Percentiles rank a stretch among this genome's conserved stretches.
Conservation (phyloP, 306 rosid species). For the Lithocarpus polystachyus region DNA sequence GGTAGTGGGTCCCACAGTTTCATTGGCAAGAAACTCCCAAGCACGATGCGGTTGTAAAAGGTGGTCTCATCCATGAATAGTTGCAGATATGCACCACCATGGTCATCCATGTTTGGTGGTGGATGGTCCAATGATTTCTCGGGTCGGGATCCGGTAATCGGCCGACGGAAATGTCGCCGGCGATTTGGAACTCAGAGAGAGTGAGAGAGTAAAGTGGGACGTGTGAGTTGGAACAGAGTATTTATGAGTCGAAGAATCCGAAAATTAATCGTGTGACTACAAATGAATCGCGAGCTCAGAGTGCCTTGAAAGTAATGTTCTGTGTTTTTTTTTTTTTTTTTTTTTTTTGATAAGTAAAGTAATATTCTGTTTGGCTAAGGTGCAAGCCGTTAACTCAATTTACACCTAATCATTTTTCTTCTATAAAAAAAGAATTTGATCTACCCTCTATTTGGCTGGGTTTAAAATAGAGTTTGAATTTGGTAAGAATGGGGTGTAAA, state of each 20-base stretch:
- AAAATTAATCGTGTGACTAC: no score
- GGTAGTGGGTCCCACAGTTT: slow-evolving; percentile 57
- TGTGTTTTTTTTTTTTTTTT: no score
- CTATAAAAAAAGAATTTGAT: no score
- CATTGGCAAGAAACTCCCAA: slow-evolving; percentile 47
- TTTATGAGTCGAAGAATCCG: background rate
- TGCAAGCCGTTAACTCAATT: no score
- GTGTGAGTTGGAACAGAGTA: background rate
- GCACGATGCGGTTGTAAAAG: slow-evolving; percentile 68
- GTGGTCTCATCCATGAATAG: slow-evolving; percentile 61
- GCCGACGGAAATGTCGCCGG: background rate
- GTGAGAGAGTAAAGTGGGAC: background rate
- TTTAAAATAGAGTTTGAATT: no score
- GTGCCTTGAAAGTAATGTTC: no score
- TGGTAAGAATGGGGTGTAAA: no score
- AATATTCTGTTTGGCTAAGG: no score
- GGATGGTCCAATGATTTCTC: background rate
- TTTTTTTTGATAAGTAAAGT: no score
- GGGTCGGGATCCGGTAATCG: background rate
- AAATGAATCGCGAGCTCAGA: no score
- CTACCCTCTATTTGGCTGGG: no score
- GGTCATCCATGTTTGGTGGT: slow-evolving; percentile 18
- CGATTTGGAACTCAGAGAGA: background rate
- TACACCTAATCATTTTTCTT: no score
- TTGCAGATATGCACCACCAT: slow-evolving; percentile 19